Evolutionary conservation across 768 basidiomycete species (phyloP).

Genomic region (Mycena sanguinolenta): DNA sequence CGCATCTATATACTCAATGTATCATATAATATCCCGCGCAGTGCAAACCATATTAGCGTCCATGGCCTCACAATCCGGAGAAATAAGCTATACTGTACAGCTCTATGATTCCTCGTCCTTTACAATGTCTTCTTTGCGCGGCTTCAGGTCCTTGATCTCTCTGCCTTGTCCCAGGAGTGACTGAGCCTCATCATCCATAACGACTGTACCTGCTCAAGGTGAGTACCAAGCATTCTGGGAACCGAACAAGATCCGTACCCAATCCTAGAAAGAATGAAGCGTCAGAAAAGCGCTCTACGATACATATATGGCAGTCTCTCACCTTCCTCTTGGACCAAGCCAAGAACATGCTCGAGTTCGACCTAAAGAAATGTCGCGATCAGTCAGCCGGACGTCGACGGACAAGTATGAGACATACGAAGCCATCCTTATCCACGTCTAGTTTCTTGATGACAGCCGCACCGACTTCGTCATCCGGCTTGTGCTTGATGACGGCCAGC

Average conservation of each 20-base stretch:
- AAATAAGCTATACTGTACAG: conserved; percentile 13
- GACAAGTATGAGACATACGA: conserved; percentile 50
- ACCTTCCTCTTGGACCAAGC: conserved; percentile 89
- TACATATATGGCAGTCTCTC: conserved; percentile 17
- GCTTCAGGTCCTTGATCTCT: conserved; percentile 83
- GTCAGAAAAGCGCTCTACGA: too few relatives aligned
- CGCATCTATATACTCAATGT: conserved; percentile 29
- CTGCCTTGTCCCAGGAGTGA: conserved; percentile 86
- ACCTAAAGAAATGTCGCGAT: conserved; percentile 45
- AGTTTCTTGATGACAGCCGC: conserved; percentile 91
- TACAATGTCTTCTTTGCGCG: conserved; percentile 97
- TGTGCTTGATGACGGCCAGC: conserved; percentile 92
- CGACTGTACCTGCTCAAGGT: conserved; percentile 66
- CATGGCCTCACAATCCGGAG: conserved; percentile 4
- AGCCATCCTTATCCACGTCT: conserved; percentile 96
- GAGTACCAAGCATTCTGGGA: background rate
- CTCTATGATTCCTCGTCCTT: conserved; percentile 60
- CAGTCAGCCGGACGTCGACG: background rate
- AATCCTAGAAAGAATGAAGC: conserved; percentile 9
- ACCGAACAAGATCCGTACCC: background rate
- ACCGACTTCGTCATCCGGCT: conserved; percentile 90
- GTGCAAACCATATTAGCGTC: conserved; percentile 6
- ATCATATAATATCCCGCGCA: conserved; percentile 26
- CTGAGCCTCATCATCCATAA: conserved; percentile 88
- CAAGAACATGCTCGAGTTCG: conserved; percentile 94